Evolutionary conservation across 2,329 filamentous ascomycete genomes (phyloP), one percentile per base, ranked within the genome.

Genomic region (Spiromastix sp.): DNA sequence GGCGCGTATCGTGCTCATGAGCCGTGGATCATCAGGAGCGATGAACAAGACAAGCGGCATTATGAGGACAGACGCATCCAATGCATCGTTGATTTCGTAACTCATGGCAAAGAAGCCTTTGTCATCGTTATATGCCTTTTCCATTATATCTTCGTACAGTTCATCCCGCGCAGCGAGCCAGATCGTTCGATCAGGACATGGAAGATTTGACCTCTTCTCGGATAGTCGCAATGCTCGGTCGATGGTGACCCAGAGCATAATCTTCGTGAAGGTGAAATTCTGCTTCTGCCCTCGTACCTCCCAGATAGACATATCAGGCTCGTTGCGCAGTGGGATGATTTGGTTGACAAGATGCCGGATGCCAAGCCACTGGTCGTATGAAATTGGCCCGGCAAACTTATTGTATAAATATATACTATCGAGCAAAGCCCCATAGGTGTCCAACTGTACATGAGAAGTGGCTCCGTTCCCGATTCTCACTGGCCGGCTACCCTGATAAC

Each of bases 301-400:
- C 82, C 81, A 86, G 48, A 86, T 87, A 2, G 79, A 85, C 80
- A 85, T 85, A 50, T 87, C 81, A 9, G 76, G 74, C 28, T 78
- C 61, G 38, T 77, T 59, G 52, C 77, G 71, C 35, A 85, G 74
- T 0, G 70, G 76, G 42, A 84, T 66, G 24, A 84, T 78, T 47
- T 82, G 81, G 50, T 85, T 79, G 24, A 64, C 60, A 55, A 86
- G 74, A 39, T 80, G 70, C 12, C 81, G 71, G 17, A 87, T 72
- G 3, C 74, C 68, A 27, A 77, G 68, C 81, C 81, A 87, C 41
- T 81, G 74, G 40, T 86, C 82, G 70, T 82, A 87, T 4, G 76
- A 77, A 13, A 81, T 71, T 0, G 81, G 81, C 49, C 82, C 85
- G 9, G 81, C 80, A 50, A 83, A 82, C 53, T 85, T 85, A 57